A percentile compares a stretch with the other conserved stretches of the same genome.
phyloP scores from a whole-genome alignment of 805 yeast species.

The Saccharomycopsis capsularis region DNA sequence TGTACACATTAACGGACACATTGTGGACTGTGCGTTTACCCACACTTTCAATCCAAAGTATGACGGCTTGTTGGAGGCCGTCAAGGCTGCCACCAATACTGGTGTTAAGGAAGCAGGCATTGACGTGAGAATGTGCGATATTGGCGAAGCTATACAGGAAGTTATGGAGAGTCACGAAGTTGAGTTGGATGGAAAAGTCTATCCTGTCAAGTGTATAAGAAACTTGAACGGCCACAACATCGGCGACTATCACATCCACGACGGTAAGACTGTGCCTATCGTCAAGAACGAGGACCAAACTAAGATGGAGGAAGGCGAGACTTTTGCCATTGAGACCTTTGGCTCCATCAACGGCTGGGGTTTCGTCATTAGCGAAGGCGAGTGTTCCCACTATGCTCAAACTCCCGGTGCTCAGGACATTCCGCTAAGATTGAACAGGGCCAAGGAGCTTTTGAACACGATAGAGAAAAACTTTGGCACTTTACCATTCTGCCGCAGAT shows the following conservation, averaged over 20 bases:
- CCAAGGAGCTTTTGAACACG: constrained; percentile 58
- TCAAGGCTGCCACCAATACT: constrained; percentile 86
- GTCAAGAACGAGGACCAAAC: constrained; percentile 90
- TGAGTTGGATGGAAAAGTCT: constrained; percentile 78
- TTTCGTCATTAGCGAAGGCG: constrained; percentile 78
- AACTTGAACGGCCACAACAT: constrained; percentile 95
- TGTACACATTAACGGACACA: constrained; percentile 90
- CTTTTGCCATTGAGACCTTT: constrained; percentile 96
- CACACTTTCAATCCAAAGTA: constrained; percentile 79
- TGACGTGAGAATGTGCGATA: constrained; percentile 89
- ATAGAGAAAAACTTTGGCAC: constrained; percentile 87
- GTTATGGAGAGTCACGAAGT: constrained; percentile 96
- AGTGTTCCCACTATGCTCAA: constrained; percentile 87
- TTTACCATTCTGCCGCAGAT: constrained; percentile 93
- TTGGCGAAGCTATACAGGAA: constrained; percentile 94
- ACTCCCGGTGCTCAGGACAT: constrained; percentile 40
- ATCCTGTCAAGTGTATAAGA: constrained; percentile 82
- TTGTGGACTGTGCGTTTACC: constrained; percentile 93
- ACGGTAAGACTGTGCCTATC: constrained; percentile 94
- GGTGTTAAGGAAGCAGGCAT: constrained; percentile 92
- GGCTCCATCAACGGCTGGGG: constrained; percentile 92
- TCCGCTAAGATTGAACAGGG: constrained; percentile 50
- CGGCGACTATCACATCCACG: constrained; percentile 77
- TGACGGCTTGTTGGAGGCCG: constrained; percentile 76
- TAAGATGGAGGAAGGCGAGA: constrained; percentile 98